A percentile compares a stretch with the other conserved stretches of the same genome.
Evolutionary conservation across 2,329 filamentous ascomycete species (phyloP).

Genomic region (Ophiostoma tasmaniense): DNA sequence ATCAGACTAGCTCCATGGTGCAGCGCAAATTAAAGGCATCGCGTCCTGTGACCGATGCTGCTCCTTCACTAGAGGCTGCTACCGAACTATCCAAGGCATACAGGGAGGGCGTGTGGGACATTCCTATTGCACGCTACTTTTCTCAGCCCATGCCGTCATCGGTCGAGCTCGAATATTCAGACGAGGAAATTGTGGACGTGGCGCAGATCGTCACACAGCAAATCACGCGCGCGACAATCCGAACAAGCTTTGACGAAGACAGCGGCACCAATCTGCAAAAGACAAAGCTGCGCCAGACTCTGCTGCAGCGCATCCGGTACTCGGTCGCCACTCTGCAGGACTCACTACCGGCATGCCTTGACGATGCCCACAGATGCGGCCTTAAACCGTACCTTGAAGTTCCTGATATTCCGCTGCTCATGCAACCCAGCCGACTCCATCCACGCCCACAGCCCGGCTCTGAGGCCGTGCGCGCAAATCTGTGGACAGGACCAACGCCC

Average conservation of each 20-base stretch:
- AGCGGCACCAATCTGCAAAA: constrained; percentile 32
- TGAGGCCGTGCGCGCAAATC: constrained; percentile 39
- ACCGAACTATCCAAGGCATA: constrained; percentile 43
- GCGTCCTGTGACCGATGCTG: constrained; percentile 28
- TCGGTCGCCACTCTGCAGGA: constrained; percentile 42
- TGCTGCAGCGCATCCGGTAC: constrained; percentile 37
- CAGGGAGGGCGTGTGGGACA: constrained; percentile 40
- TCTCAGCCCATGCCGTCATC: constrained; percentile 48
- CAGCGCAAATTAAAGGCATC: constrained; percentile 36
- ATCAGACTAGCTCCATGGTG: constrained; percentile 40
- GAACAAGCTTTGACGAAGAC: constrained; percentile 16
- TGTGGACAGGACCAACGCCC: constrained; percentile 58
- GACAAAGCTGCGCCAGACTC: constrained; percentile 31
- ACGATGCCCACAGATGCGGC: constrained; percentile 33
- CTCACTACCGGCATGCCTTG: constrained; percentile 38
- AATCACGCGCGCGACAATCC: constrained; percentile 34
- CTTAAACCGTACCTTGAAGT: constrained; percentile 47
- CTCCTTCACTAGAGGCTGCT: constrained; percentile 38
- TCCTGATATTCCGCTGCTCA: constrained; percentile 46
- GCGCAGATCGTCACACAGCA: constrained; percentile 67
- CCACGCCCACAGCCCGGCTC: constrained; percentile 38
- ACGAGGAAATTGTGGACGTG: constrained; percentile 56
- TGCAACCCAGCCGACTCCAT: constrained; percentile 41
- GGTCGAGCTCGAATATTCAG: constrained; percentile 38
- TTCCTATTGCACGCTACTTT: constrained; percentile 48